Percentiles rank a stretch among this genome's conserved stretches.
Conservation (phyloP, 2,329 filamentous ascomycete species). For the Fusarium transvaalense region DNA sequence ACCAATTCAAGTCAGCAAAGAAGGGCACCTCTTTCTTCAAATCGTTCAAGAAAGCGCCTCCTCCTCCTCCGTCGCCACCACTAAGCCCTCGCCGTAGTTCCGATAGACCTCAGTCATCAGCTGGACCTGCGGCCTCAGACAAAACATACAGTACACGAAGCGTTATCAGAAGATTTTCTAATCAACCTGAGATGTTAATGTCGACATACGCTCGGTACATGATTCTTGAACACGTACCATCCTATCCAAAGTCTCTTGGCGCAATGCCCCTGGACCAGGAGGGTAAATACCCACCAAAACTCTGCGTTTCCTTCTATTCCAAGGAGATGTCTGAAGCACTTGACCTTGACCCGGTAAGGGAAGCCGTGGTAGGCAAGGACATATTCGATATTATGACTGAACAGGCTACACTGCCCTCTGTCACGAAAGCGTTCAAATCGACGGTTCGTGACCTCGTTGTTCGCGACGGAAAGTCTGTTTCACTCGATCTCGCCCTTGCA, state of each 20-base stretch:
- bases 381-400: slow-evolving; percentile 67
- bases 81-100: slow-evolving; percentile 45
- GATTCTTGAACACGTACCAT: slow-evolving; percentile 49
- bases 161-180: slow-evolving; percentile 42
- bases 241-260: slow-evolving; percentile 40
- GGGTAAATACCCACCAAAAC: slow-evolving; percentile 47
- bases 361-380: slow-evolving; percentile 60
- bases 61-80: slow-evolving; percentile 44
- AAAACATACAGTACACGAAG: slow-evolving; percentile 48
- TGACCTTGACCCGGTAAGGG: slow-evolving; percentile 54
- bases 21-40: slow-evolving; percentile 51
- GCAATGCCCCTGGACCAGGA: slow-evolving; percentile 48
- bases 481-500: slow-evolving; percentile 48
- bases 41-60: slow-evolving; percentile 49
- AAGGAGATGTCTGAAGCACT: slow-evolving; percentile 62
- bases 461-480: slow-evolving; percentile 54
- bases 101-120: slow-evolving; percentile 45
- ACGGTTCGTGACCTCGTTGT: slow-evolving; percentile 58
- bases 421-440: slow-evolving; percentile 60
- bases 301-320: slow-evolving; percentile 63
- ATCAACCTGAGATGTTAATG: slow-evolving; percentile 39
- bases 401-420: slow-evolving; percentile 58
- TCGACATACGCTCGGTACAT: slow-evolving; percentile 52
- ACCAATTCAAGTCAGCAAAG: slow-evolving; percentile 45
- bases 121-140: slow-evolving; percentile 35